Base-by-base conservation (phyloP, 2,329 filamentous ascomycete genomes). In the Colletotrichum phormii region DNA sequence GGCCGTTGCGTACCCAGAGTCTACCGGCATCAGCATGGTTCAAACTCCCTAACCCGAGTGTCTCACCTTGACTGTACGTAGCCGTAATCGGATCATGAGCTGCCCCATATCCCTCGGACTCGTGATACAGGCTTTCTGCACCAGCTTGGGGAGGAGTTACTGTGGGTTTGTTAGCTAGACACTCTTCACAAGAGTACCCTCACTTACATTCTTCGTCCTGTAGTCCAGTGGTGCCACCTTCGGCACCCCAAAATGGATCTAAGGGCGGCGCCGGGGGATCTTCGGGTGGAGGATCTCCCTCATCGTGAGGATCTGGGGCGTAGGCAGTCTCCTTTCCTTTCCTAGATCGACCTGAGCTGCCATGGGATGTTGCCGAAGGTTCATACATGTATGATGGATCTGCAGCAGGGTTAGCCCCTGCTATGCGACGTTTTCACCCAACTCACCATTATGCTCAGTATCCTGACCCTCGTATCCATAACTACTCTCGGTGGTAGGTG, bases 241-340 rank as follows among this genome's bases (percentile, higher is more conserved):
- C 22, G 31, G 61, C 61, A 15, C 71, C 71, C 35, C 64, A 73
- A 18, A 73, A 73, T 22, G 73, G 71, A 33, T 65, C 70, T 18
- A 71, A 13, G 2, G 62, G 66, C 22, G 46, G 66, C 18, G 46
- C 49, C 18, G 15, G 33, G 29, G 46, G 67, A 11, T 46, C 62
- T 15, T 42, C 51, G 11, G 62, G 49, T 22, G 31, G 51, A 26
- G 12, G 35, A 9, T 55, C 22, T 46, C 33, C 65, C 8, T n/a
- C 70, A 35, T 68, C 61, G 13, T 66, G 22, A 22, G 53, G 67
- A 33, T 69, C 60, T 37, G 49, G 26, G 13, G 46, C 58, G 49
- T 71, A 71, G 8, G 15, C 51, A 18, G 51, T 33, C 22, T 53
- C 63, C 35, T 72, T 72, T 11, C 69, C 69, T 18, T 72, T 74